phyloP scores from a whole-genome alignment of 148 eudicot species.

The Polygonum maritimum region DNA sequence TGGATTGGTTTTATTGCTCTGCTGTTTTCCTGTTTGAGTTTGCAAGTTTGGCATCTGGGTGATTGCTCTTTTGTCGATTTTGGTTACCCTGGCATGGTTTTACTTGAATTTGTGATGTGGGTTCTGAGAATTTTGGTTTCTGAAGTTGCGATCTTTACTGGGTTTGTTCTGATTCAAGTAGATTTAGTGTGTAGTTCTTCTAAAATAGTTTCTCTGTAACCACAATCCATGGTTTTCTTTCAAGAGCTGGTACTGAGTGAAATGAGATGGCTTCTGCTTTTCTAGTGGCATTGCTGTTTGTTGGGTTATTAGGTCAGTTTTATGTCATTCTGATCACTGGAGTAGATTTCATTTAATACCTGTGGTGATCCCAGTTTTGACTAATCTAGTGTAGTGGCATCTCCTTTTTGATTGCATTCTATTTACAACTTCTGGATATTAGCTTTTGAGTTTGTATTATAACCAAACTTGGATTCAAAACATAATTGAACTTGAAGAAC shows the following conservation, averaged over 20 bases:
- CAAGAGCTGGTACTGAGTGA: background rate
- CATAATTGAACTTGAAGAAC: background rate
- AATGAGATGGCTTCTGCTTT: background rate
- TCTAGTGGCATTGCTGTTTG: background rate
- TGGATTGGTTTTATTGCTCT: background rate
- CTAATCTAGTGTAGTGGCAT: background rate
- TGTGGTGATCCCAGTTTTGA: conserved; percentile 7
- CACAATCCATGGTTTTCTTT: background rate
- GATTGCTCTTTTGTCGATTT: conserved; percentile 3
- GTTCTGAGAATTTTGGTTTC: background rate
- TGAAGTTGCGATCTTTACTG: conserved; percentile 1
- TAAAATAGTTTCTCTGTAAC: background rate
- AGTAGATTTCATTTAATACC: background rate
- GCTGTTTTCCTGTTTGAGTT: background rate
- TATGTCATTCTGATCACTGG: background rate
- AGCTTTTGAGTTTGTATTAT: background rate
- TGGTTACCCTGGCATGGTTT: background rate
- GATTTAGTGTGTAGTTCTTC: background rate
- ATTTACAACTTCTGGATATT: background rate
- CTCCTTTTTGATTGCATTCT: background rate
- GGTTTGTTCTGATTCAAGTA: conserved; percentile 5
- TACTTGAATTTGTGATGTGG: background rate
- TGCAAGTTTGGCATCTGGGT: background rate
- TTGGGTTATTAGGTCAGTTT: background rate
- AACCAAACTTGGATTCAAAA: background rate